Base-by-base conservation (phyloP, 2,329 filamentous ascomycete genomes). In the Chaetothyriales sp. region DNA sequence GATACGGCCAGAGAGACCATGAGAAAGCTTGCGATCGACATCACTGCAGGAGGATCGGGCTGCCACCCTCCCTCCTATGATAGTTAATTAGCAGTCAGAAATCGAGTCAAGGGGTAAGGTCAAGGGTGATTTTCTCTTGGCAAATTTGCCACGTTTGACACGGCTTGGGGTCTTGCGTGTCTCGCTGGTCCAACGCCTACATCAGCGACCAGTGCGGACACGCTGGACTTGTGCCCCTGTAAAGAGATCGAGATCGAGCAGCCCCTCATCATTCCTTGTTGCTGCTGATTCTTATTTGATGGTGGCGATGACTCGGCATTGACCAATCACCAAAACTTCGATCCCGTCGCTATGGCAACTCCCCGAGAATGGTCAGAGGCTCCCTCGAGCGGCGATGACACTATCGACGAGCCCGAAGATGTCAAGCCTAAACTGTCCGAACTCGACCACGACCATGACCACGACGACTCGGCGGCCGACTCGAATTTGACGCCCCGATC, bases 331-430 rank as follows among this genome's bases (percentile, higher is more conserved):
- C 33, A 15, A 15, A 40, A 15, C 33, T 15, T 40, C 33, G 2
- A 40, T 40, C 15, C 33, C 15, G 13, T 40, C 33, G 44, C 44
- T 37, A 55, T 29, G n/a, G 58, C 59, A 58, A 51, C 56, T n/a
- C 59, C 57, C 22, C 59, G 56, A 44, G 57, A 56, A 44, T 51
- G 53, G 18, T 58, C 59, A 18, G 48, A 50, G 40, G 55, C 54
- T 29, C 50, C 56, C 18, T 59, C 59, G 18, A 58, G 58, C 18
- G 49, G 48, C 15, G 57, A 55, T 44, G 58, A 58, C 44, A 59
- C 58, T 43, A 54, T 60, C 33, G 57, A 60, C 20, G 57, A 56
- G n/a, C 40, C 20, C 10, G 58, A 60, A 44, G 54, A 56, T 19
- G 50, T 51, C 44, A 58, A 59, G 40, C 57, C 54, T 13, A 53